Percentiles rank a stretch among this genome's conserved stretches.
Conservation (phyloP, 352 stramenopile species). For the Halophytophthora batemanensis region DNA sequence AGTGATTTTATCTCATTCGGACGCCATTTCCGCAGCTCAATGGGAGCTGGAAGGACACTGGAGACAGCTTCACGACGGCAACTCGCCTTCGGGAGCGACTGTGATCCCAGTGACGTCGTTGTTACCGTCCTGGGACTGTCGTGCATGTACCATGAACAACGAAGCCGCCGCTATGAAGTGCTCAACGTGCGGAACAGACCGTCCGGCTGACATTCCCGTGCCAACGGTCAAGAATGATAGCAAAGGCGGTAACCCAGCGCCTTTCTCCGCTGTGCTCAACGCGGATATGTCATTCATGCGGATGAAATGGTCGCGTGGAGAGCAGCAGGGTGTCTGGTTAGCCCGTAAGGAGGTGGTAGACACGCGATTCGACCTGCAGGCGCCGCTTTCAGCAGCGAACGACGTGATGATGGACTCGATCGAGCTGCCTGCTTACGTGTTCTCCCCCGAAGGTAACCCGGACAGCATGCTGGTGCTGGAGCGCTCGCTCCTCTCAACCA, state of each 20-base stretch:
- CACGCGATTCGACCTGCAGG: slow-evolving; percentile 35
- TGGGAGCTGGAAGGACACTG: slow-evolving; percentile 81
- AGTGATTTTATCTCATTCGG: slow-evolving; percentile 28
- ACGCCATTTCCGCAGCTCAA: slow-evolving; percentile 15
- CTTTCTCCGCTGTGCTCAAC: slow-evolving; percentile 62
- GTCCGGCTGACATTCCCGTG: slow-evolving; percentile 35
- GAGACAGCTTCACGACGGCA: slow-evolving; percentile 53
- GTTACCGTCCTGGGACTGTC: slow-evolving; percentile 56
- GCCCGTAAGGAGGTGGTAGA: slow-evolving; percentile 38
- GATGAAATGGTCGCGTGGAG: slow-evolving; percentile 75
- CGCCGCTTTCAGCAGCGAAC: slow-evolving; percentile 27
- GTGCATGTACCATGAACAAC: slow-evolving; percentile 79
- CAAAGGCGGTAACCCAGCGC: slow-evolving; percentile 72
- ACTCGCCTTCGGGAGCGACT: slow-evolving; percentile 9
- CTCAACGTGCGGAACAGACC: slow-evolving; percentile 64
- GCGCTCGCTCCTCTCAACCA: slow-evolving; percentile 50
- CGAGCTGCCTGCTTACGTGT: slow-evolving; percentile 43
- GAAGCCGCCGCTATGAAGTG: slow-evolving; percentile 55
- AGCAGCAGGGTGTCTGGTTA: slow-evolving; percentile 81
- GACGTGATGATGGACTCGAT: slow-evolving; percentile 60
- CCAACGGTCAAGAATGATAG: slow-evolving; percentile 22
- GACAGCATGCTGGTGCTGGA: slow-evolving; percentile 60
- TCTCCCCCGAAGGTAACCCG: slow-evolving; percentile 49
- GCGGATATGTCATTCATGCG: slow-evolving; percentile 69
- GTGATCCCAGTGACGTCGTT: slow-evolving; percentile 19